Evolutionary conservation across 805 yeast species (phyloP), one percentile per base, ranked within the genome.

Genomic region (Metschnikowia lochheadii): DNA sequence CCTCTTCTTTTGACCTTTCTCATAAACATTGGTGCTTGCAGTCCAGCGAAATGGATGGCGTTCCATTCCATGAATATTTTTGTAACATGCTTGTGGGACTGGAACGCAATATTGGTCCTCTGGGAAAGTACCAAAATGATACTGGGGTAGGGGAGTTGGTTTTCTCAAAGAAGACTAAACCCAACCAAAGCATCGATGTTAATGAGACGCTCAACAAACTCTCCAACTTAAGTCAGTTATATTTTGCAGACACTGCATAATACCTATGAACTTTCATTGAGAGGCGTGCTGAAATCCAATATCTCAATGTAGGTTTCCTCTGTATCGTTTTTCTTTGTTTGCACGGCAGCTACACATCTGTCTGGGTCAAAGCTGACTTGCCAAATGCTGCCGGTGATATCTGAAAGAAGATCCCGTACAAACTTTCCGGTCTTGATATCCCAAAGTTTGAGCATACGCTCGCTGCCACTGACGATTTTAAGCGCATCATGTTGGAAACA

Each of bases 341-440:
- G 95, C 8, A 91, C 94, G 0, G 99, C 98, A 18, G 96, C 92
- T 36, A 92, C 88, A 63, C 97, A 87, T 46, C 90, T 77, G 52
- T 86, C 80, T 56, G 83, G 81, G 62, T 89, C 95, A 61, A 90
- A 89, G 60, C 86, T 80, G 2, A 92, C 97, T 58, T 94, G 96
- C 99, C 99, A 94, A 34, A 92, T 89, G 36, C 88, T 85, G 8
- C 94, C 95, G 14, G 88, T 77, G 23, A 85, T 84, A 63, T 86
- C 91, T 3, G 79, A 74, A 43, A 91, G 70, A 48, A 94, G 67
- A 56, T 89, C 90, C 49, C 89, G 75, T 2, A 91, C 81, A 53
- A 85, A 79, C 60, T 77, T 76, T 0, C 98, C 98, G 2, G 85
- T 82, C 53, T 81, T 77, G 36, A 89, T 79, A 63, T 91, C 87